Evolutionary conservation across 2,329 filamentous ascomycete species (phyloP), one percentile per base, ranked within the genome.

Genomic region (Sordariomycetes sp.): DNA sequence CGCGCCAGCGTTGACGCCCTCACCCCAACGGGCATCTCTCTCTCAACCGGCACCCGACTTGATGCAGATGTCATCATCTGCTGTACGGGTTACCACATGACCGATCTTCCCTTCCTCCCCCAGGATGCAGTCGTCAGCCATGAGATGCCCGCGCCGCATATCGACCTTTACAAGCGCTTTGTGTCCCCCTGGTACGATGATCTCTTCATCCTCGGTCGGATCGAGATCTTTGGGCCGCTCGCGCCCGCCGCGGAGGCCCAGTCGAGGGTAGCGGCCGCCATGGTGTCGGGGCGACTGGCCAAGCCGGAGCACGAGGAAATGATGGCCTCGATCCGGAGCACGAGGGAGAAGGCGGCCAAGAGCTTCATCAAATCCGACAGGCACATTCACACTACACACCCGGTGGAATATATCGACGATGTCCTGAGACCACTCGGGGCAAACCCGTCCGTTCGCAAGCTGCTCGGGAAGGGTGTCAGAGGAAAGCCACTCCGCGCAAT

Each of bases 41-140:
- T 69, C 5, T 66, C 64, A 0, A 71, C 75, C 59, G 74, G 72
- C 0, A 64, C 65, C 0, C 65, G 68, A 55, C 43, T 75, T 6
- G 67, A 71, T 1, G 71, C 72, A 1, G 74, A 77, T 58, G 65
- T 73, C 6, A 68, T 77, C 0, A 72, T 77, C 3, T 60, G 75
- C 11, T 74, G 74, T 0, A 77, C 74, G 0, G 74, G 75, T 0
- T 77, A 69, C 60, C 71, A 71, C 52, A 74, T 74, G 68, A 57
- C 55, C 18, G 55, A 57, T 8, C 11, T 57, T 24, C 55, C 55
- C 43, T 50, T 50, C 60, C 63, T 70, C 7, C 66, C 65, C 8
- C 46, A 58, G 43, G 64, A 70, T 55, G 62, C 64, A 11, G 32
- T 67, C 18, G 60, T 61, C 37, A 57, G 59, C 20, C 34, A 57